These are phyloP conservation scores for Excoecaria cochinchinensis DNA, from an alignment of 345 rosid genomes.

Conservation along the genomic window DNA sequence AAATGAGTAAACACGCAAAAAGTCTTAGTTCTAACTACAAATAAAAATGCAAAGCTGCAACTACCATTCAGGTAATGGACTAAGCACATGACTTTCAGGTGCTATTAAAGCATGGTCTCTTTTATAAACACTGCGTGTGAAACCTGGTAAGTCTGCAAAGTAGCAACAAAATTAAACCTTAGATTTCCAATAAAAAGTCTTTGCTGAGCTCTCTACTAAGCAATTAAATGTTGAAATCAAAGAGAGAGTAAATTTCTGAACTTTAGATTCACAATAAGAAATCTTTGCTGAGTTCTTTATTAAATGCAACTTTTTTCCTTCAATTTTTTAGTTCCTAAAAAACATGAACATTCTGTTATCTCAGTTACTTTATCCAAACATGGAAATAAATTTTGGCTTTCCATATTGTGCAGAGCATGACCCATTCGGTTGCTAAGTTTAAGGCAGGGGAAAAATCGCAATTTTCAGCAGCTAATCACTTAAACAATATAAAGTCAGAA, in stretches of 20 bases:
- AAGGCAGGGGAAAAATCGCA: not conserved
- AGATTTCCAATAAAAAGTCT: not conserved
- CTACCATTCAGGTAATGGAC: slow-evolving; percentile 91
- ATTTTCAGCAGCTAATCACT: not conserved
- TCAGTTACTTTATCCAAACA: not conserved
- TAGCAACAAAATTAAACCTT: slow-evolving; percentile 19
- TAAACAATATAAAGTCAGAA: not conserved
- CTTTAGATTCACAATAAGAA: no score
- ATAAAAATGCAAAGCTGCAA: slow-evolving; percentile 13
- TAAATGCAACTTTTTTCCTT: no score
- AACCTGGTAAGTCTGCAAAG: slow-evolving; percentile 82
- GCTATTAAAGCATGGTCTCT: slow-evolving; percentile 81
- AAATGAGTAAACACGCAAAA: slow-evolving; percentile 26
- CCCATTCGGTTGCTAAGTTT: not conserved
- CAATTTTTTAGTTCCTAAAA: not conserved
- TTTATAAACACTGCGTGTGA: slow-evolving; percentile 79
- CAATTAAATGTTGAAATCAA: not conserved
- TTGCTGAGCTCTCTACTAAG: not conserved
- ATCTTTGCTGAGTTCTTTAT: no score
- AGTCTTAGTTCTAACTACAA: slow-evolving; percentile 1
- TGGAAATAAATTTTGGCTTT: not conserved
- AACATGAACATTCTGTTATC: not conserved
- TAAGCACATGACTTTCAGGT: slow-evolving; percentile 90
- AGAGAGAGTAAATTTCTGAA: no score
- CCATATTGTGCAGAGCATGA: not conserved